phyloP scores from a whole-genome alignment of 2,329 filamentous ascomycete genomes.

The Elsinoe arachidis region DNA sequence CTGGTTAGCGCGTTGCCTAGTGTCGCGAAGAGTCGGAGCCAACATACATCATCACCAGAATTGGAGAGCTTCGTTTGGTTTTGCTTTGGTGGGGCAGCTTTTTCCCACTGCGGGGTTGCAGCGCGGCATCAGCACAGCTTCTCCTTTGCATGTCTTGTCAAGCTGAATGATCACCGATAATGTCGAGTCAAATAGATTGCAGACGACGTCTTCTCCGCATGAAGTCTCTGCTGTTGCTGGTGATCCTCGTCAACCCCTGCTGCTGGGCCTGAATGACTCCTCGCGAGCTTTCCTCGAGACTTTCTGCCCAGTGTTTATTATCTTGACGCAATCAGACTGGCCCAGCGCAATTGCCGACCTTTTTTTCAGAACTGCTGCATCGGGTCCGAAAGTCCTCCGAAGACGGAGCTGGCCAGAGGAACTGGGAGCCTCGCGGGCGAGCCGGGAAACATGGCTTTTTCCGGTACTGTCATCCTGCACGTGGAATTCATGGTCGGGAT shows the following conservation, averaged over 20 bases:
- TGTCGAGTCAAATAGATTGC: constrained; percentile 6
- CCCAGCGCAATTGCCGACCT: background rate
- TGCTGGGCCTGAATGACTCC: background rate
- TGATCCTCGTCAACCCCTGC: background rate
- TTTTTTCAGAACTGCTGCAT: background rate
- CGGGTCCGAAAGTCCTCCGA: constrained; percentile 2
- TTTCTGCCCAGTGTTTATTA: no score
- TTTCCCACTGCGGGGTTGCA: constrained; percentile 1
- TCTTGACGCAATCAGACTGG: background rate
- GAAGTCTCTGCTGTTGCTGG: background rate
- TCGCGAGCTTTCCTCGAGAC: background rate
- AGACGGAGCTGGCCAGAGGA: background rate
- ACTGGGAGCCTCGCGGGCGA: background rate
- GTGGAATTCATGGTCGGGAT: background rate
- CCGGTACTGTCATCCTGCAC: background rate
- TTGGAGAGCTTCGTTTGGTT: background rate
- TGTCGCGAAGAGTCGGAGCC: background rate
- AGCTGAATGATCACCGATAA: background rate
- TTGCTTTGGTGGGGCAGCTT: constrained; percentile 1
- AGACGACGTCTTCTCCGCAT: constrained; percentile 2
- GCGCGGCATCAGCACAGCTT: background rate
- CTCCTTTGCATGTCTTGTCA: background rate
- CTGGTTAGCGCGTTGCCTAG: background rate
- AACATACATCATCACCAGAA: constrained; percentile 2
- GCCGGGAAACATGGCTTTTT: constrained; percentile 9